Conservation (phyloP, 2,329 filamentous ascomycete genomes). For the Pezicula neosporulosa region DNA sequence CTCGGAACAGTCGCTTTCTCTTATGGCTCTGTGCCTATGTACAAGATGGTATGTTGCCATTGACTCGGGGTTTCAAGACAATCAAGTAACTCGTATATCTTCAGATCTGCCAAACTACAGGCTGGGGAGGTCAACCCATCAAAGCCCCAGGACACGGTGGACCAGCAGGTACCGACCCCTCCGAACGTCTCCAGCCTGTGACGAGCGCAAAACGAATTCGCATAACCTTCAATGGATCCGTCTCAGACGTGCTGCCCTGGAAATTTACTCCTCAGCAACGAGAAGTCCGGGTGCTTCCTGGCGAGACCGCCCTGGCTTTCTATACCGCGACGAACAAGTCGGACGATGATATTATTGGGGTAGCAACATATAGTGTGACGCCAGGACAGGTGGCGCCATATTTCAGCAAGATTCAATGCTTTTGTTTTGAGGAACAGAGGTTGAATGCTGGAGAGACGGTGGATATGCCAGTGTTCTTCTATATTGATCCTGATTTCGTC, state of each 20-base stretch:
- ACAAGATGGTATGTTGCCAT: slow-evolving; percentile 68
- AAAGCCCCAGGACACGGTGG: slow-evolving; percentile 68
- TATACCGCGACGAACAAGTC: slow-evolving; percentile 95
- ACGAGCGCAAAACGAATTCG: slow-evolving; percentile 79
- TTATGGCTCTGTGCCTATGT: slow-evolving; percentile 81
- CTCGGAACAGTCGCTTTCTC: slow-evolving; percentile 76
- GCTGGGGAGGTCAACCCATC: slow-evolving; percentile 91
- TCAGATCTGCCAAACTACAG: slow-evolving; percentile 78
- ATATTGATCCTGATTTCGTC: slow-evolving; percentile 92
- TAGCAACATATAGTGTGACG: slow-evolving; percentile 96
- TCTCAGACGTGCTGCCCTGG: slow-evolving; percentile 94
- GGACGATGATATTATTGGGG: slow-evolving; percentile 90
- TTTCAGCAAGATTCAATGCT: slow-evolving; percentile 99
- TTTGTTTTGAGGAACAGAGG: slow-evolving; percentile 97
- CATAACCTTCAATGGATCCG: slow-evolving; percentile 93
- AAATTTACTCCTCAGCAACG: slow-evolving; percentile 96
- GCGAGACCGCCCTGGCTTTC: slow-evolving; percentile 95
- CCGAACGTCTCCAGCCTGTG: slow-evolving; percentile 76
- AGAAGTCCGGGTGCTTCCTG: slow-evolving; percentile 90
- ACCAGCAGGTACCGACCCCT: slow-evolving; percentile 58
- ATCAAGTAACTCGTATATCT: slow-evolving; percentile 7
- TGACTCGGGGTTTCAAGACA: slow-evolving; percentile 1
- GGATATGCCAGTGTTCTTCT: slow-evolving; percentile 99
- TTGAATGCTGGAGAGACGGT: slow-evolving; percentile 94
- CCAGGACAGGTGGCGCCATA: slow-evolving; percentile 94